Percentiles rank a stretch among this genome's conserved stretches.
These are phyloP conservation scores for Mediolabrus comicus DNA, from an alignment of 108 stramenopile species.

Conservation along the genomic window DNA sequence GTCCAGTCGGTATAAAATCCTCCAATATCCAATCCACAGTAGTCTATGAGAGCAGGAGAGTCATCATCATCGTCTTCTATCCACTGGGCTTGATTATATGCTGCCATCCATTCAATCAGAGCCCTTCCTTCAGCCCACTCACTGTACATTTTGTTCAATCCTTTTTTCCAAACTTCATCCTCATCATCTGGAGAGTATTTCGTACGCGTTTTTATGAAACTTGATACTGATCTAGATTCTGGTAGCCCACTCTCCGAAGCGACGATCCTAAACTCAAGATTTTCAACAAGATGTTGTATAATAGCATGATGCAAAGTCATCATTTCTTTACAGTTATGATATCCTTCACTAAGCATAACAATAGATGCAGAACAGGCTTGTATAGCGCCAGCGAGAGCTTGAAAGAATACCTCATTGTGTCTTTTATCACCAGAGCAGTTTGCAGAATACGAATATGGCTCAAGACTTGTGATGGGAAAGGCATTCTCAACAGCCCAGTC, in stretches of 20 bases:
- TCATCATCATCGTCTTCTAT: background rate
- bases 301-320: conserved; percentile 9
- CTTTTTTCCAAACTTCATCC: background rate
- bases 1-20: conserved; percentile 9
- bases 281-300: background rate
- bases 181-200: background rate
- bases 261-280: background rate
- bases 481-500: conserved; percentile 3
- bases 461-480: conserved; percentile 4
- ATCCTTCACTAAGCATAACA: conserved; percentile 10
- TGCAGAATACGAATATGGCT: too few species aligned
- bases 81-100: background rate
- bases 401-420: background rate
- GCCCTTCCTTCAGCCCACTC: conserved; percentile 9
- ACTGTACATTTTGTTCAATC: conserved; percentile 13
- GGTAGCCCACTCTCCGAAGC: conserved; percentile 5
- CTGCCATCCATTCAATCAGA: conserved; percentile 12
- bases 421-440: background rate
- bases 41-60: background rate
- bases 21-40: conserved; percentile 10
- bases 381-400: background rate
- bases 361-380: conserved; percentile 1
- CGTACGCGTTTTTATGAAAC: background rate
- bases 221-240: conserved; percentile 9
- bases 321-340: conserved; percentile 12